phyloP scores from a whole-genome alignment of 495 filamentous ascomycete species.

The Hypoxylon rickii region DNA sequence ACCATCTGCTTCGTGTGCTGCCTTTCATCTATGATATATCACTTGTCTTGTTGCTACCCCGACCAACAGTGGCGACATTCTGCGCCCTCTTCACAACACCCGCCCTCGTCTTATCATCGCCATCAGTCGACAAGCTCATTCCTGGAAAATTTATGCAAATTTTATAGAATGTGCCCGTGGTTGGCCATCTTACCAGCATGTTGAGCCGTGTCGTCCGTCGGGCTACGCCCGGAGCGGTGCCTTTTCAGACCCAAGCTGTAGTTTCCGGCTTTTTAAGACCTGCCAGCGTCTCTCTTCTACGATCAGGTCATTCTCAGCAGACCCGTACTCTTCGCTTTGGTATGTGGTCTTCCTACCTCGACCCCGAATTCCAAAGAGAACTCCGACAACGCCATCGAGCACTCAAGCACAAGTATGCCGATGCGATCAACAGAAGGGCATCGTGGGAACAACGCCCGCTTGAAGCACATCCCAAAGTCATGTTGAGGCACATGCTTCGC shows the following conservation, averaged over 20 bases:
- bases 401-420: slow-evolving; percentile 48
- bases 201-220: slow-evolving; percentile 38
- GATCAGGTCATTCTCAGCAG: slow-evolving; percentile 40
- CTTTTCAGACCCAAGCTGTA: slow-evolving; percentile 26
- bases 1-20: slow-evolving; percentile 17
- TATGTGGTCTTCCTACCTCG: slow-evolving; percentile 47
- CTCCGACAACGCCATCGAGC: slow-evolving; percentile 44
- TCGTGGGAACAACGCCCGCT: slow-evolving; percentile 46
- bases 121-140: too few relatives aligned
- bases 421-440: slow-evolving; percentile 40
- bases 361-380: slow-evolving; percentile 44
- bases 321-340: slow-evolving; percentile 52
- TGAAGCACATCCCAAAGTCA: slow-evolving; percentile 33
- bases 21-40: not conserved
- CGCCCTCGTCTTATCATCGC: not conserved
- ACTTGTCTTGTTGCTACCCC: slow-evolving; percentile 7
- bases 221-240: slow-evolving; percentile 39
- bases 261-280: slow-evolving; percentile 26
- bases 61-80: slow-evolving; percentile 10
- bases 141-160: too few relatives aligned
- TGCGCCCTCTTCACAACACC: not conserved
- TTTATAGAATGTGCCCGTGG: slow-evolving; percentile 21
- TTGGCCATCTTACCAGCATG: slow-evolving; percentile 37
- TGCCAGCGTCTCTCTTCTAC: slow-evolving; percentile 19
- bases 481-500: slow-evolving; percentile 42